phyloP scores from a whole-genome alignment of 306 rosid species.

The Vicia villosa region DNA sequence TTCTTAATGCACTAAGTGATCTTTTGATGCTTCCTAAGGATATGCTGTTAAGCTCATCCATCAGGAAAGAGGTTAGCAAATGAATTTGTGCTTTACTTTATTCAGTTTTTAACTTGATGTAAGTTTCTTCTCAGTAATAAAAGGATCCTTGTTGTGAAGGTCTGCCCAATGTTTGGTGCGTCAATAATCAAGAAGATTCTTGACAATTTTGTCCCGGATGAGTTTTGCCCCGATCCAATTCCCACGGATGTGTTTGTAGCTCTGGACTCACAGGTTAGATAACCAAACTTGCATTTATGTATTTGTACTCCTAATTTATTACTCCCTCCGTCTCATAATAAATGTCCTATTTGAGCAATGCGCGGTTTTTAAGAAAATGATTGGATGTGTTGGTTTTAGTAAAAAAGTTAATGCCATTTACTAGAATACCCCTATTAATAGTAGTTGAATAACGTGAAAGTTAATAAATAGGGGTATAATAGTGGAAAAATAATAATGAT shows the following conservation, averaged over 20 bases:
- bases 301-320: constrained; percentile 12
- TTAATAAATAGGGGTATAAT: too few relatives aligned
- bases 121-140: constrained; percentile 32
- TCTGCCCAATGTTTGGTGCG: constrained; percentile 81
- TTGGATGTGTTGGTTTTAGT: too few relatives aligned
- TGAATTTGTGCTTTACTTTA: constrained; percentile 27
- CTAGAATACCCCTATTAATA: too few relatives aligned
- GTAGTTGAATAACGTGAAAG: too few relatives aligned
- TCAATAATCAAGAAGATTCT: constrained; percentile 78
- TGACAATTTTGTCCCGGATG: constrained; percentile 76
- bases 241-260: constrained; percentile 70
- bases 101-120: background rate
- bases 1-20: constrained; percentile 91
- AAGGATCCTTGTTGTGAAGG: constrained; percentile 55
- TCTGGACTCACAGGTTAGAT: constrained; percentile 73
- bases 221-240: constrained; percentile 93
- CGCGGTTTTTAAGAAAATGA: too few relatives aligned
- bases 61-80: constrained; percentile 82
- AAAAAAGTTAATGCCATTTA: too few relatives aligned
- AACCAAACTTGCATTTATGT: constrained; percentile 4
- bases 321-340: too few relatives aligned
- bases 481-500: too few relatives aligned
- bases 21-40: constrained; percentile 99
- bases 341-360: too few relatives aligned
- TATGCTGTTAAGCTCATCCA: constrained; percentile 72